These are phyloP conservation scores for Typha latifolia DNA, from an alignment of 176 grass and related monocot genomes.

Conservation along the genomic window DNA sequence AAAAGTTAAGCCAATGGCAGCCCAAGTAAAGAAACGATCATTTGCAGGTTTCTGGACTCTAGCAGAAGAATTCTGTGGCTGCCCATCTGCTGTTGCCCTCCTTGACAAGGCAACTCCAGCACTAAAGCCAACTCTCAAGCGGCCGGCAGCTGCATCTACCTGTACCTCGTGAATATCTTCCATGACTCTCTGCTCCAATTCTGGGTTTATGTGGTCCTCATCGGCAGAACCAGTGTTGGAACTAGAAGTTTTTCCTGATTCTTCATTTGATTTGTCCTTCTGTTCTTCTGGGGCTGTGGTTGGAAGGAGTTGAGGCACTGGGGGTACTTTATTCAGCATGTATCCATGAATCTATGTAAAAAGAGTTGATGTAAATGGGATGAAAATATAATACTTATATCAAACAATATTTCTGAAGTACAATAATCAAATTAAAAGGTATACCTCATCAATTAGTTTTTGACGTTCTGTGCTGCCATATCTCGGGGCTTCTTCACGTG, in stretches of 20 bases:
- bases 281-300: constrained; percentile 13
- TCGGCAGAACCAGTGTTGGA: constrained; percentile 12
- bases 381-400: neutral
- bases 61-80: constrained; percentile 12
- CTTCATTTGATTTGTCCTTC: constrained; percentile 21
- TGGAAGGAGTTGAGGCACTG: constrained; percentile 36
- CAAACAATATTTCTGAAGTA: neutral
- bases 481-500: constrained; percentile 63
- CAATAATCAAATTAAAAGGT: neutral
- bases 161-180: constrained; percentile 33
- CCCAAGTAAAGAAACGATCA: constrained; percentile 64
- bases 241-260: constrained; percentile 19
- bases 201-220: constrained; percentile 28
- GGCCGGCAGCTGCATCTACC: constrained; percentile 19
- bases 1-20: constrained; percentile 67
- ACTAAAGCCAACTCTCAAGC: constrained; percentile 19
- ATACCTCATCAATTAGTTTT: constrained; percentile 81
- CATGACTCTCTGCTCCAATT: constrained; percentile 23
- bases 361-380: neutral
- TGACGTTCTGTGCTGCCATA: constrained; percentile 78
- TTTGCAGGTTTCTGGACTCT: constrained; percentile 56
- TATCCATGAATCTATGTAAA: constrained; percentile 66
- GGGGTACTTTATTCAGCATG: constrained; percentile 80
- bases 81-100: neutral
- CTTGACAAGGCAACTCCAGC: constrained; percentile 27